Evolutionary conservation across 805 yeast genomes (phyloP).

Genomic region (Diddensiella santjacobensis): DNA sequence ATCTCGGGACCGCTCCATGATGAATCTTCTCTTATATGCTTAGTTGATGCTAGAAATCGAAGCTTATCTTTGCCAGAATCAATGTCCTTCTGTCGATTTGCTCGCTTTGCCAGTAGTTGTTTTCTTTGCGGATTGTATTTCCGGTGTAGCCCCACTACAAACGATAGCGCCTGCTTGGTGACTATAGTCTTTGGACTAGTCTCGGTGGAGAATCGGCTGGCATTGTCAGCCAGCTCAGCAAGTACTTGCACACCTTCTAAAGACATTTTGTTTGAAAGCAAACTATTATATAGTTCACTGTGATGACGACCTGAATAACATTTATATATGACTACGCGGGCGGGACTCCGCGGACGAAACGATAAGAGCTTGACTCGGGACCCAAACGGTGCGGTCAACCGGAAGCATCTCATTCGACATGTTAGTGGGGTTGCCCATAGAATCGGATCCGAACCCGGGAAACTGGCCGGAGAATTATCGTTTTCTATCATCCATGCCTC

Average conservation of each 20-base stretch:
- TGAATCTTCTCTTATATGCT: constrained; percentile 54
- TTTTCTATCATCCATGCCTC: no score
- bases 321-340: not conserved
- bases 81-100: constrained; percentile 48
- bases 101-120: constrained; percentile 51
- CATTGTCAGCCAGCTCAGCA: constrained; percentile 1
- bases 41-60: constrained; percentile 29
- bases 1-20: constrained; percentile 67
- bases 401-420: not conserved
- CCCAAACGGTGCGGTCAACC: constrained; percentile 1
- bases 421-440: not conserved
- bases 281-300: no score
- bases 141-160: constrained; percentile 62
- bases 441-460: constrained; percentile 9
- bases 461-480: constrained; percentile 1
- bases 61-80: constrained; percentile 48
- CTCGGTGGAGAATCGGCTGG: not conserved
- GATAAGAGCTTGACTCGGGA: constrained; percentile 1
- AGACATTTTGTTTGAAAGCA: constrained; percentile 5
- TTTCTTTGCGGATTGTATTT: constrained; percentile 52
- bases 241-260: constrained; percentile 6
- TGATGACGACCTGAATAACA: not conserved
- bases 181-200: constrained; percentile 47
- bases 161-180: constrained; percentile 56
- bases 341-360: constrained; percentile 5